Evolutionary conservation across 139 green algal species (phyloP), one percentile per base, ranked within the genome.

Genomic region (Chlorella sp.): DNA sequence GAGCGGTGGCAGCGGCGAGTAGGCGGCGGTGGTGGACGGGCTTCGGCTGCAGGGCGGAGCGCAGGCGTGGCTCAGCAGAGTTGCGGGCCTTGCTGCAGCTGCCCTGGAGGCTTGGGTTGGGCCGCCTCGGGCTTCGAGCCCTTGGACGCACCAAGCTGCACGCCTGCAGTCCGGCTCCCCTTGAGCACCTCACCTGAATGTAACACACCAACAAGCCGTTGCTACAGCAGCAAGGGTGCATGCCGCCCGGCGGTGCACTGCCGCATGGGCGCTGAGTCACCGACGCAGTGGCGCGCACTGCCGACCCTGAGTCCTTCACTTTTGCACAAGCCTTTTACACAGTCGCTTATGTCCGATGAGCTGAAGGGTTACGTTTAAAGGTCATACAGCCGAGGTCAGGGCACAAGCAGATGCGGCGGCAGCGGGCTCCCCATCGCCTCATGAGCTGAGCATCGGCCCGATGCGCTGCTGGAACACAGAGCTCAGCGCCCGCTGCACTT

Each of bases 401-500:
- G 24, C 30, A 40, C n/a, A 34, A 68, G 60, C 19, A 70, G 64
- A 32, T 19, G 64, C 20, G 30, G 64, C 1, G 9, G 30, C 64
- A 19, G 26, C 8, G 62, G 24, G 64, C 64, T 41, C 14, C 64
- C 32, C n/a, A 22, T 16, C 34, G 7, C 7, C 9, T 75, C 38
- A 75, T 30, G 69, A n/a, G 69, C 69, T 75, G 69, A 98, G 77
- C 87, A 98, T 69, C 2, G 93, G 92, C 19, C 92, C 93, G 48
- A 98, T 88, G 22, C 90, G 85, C 17, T 64, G 67, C 0, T 89
- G 70, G 83, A 99, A 98, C 26, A 99, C 88, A 7, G 94, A 90
- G 65, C 90, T 93, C 36, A 99, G 90, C n/a, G 92, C 90, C 1
- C 87, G 80, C 81, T 97, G 95, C 68, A 99, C 95, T 40, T 99